Conservation (phyloP, 192 early-diverging fungal genomes). For the Backusella tuberculispora region DNA sequence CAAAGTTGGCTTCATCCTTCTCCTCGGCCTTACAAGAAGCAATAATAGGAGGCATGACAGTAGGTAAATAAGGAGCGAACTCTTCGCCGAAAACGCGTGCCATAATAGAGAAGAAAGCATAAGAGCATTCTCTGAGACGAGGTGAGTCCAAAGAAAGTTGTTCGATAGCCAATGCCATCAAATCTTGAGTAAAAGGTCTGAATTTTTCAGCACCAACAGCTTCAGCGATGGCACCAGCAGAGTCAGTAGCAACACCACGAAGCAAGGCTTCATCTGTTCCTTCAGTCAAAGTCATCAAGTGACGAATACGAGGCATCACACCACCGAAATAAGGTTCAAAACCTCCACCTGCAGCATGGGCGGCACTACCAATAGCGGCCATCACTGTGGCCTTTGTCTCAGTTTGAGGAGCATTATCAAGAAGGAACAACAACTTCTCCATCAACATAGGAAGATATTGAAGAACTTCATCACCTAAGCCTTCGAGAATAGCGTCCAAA, state of each 20-base stretch:
- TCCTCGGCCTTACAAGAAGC: constrained; percentile 81
- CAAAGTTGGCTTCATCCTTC: constrained; percentile 45
- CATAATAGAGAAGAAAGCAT: constrained; percentile 84
- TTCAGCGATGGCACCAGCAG: constrained; percentile 83
- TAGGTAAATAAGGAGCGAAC: constrained; percentile 75
- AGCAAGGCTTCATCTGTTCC: constrained; percentile 76
- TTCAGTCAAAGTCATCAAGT: constrained; percentile 71
- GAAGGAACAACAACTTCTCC: constrained; percentile 76
- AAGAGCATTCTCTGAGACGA: constrained; percentile 83
- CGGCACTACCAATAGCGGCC: constrained; percentile 88
- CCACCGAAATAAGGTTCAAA: constrained; percentile 81
- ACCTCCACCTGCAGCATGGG: constrained; percentile 76
- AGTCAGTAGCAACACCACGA: constrained; percentile 86
- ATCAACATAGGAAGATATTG: constrained; percentile 83
- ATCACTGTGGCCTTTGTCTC: constrained; percentile 80
- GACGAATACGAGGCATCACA: constrained; percentile 68
- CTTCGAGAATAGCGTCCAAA: constrained; percentile 89
- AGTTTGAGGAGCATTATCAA: constrained; percentile 64
- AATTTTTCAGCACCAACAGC: constrained; percentile 86
- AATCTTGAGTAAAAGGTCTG: constrained; percentile 71
- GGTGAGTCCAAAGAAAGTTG: constrained; percentile 75
- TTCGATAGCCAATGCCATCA: constrained; percentile 79
- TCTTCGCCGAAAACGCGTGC: constrained; percentile 83
- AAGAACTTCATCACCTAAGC: constrained; percentile 77
- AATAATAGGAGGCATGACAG: constrained; percentile 82